Percentiles rank a stretch among this genome's conserved stretches.
These are phyloP conservation scores for Aspergillus pseudoglaucus DNA, from an alignment of 2,329 filamentous ascomycete species.

Conservation along the genomic window DNA sequence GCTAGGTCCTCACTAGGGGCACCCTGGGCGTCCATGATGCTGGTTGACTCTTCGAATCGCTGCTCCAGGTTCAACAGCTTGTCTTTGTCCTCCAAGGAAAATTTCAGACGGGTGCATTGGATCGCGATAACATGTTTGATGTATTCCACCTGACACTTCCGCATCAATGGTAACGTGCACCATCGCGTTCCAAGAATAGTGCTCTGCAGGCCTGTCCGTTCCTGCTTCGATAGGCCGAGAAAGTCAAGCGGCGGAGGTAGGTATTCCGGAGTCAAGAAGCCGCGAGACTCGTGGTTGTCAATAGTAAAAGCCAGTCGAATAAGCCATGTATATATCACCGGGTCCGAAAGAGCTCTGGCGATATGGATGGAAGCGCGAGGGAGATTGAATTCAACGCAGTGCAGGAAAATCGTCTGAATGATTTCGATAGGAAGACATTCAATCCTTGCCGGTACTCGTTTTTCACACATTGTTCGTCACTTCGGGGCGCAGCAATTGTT, in stretches of 20 bases:
- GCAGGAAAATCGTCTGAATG: constrained; percentile 47
- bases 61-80: too few species aligned
- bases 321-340: constrained; percentile 38
- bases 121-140: constrained; percentile 27
- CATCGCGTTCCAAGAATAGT: constrained; percentile 34
- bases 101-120: constrained; percentile 22
- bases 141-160: constrained; percentile 35
- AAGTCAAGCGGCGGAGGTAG: constrained; percentile 31
- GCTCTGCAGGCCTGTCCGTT: constrained; percentile 30
- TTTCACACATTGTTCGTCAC: not conserved
- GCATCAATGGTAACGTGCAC: constrained; percentile 34
- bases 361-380: constrained; percentile 39
- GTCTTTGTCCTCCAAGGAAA: constrained; percentile 18
- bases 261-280: constrained; percentile 31
- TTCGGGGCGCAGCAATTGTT: not conserved
- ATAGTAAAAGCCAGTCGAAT: constrained; percentile 39
- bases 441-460: constrained; percentile 22
- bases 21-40: too few species aligned
- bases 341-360: constrained; percentile 33
- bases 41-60: too few species aligned
- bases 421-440: constrained; percentile 45
- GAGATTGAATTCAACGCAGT: constrained; percentile 43
- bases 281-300: constrained; percentile 22
- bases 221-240: constrained; percentile 20
- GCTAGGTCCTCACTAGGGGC: too few species aligned